Conservation (phyloP, 805 yeast genomes). For the Kodamaea hsintzibuensis region DNA sequence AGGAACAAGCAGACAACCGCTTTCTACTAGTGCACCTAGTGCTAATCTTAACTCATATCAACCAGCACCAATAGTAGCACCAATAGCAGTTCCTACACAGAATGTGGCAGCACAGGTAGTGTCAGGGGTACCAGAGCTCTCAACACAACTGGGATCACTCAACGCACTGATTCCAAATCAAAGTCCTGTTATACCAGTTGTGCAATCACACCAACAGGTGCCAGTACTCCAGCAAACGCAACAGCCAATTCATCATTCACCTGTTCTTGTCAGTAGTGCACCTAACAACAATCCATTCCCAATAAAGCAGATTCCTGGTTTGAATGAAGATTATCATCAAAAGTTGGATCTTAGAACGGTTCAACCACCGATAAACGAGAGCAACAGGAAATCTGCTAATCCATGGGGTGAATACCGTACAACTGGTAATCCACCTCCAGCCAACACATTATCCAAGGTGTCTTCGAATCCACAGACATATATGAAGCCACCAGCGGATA, state of each 20-base stretch:
- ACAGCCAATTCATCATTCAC: neutral
- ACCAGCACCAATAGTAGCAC: neutral
- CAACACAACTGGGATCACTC: neutral
- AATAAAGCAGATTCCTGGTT: slow-evolving; percentile 2
- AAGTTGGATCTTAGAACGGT: slow-evolving; percentile 2
- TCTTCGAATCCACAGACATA: slow-evolving; percentile 4
- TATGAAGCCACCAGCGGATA: slow-evolving; percentile 1
- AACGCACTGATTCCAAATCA: neutral
- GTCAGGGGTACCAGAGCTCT: neutral
- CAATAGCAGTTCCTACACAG: neutral
- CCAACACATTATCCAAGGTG: slow-evolving; percentile 5
- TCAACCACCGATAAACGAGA: neutral
- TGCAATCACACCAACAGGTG: neutral
- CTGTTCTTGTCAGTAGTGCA: neutral
- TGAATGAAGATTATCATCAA: neutral
- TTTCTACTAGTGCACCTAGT: neutral
- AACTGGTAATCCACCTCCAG: neutral
- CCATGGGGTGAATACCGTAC: slow-evolving; percentile 37
- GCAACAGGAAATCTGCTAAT: slow-evolving; percentile 21
- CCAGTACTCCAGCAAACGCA: neutral
- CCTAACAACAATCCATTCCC: slow-evolving; percentile 11
- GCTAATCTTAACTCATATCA: neutral
- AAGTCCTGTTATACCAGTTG: neutral
- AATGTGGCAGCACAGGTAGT: neutral
- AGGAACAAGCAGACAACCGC: neutral